phyloP scores from a whole-genome alignment of 345 rosid genomes.

The Sisymbrium irio region DNA sequence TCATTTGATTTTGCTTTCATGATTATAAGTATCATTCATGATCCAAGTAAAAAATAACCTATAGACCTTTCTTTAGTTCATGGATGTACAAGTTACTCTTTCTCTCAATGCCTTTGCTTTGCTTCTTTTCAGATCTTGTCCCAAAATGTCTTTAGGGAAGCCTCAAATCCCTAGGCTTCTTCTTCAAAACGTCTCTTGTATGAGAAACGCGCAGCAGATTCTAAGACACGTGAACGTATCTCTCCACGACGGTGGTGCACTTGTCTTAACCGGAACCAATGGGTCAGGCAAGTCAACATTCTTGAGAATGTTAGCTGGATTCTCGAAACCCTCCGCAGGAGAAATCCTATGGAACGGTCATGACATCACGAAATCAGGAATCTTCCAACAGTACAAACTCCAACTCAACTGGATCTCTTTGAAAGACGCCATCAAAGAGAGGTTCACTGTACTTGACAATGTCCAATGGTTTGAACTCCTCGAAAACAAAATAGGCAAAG shows the following conservation, averaged over 20 bases:
- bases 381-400: slow-evolving; percentile 89
- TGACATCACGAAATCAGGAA: slow-evolving; percentile 63
- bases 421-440: slow-evolving; percentile 73
- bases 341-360: slow-evolving; percentile 93
- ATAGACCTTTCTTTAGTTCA: background rate
- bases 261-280: slow-evolving; percentile 71
- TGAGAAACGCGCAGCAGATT: slow-evolving; percentile 90
- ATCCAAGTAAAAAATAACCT: too few relatives aligned
- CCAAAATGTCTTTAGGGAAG: slow-evolving; percentile 1
- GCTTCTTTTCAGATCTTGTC: slow-evolving; percentile 3
- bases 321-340: slow-evolving; percentile 79
- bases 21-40: too few relatives aligned
- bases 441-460: slow-evolving; percentile 67
- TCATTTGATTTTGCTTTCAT: too few relatives aligned
- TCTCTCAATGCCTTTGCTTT: background rate
- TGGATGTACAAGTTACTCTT: background rate
- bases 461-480: slow-evolving; percentile 87
- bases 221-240: slow-evolving; percentile 72
- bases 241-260: slow-evolving; percentile 79
- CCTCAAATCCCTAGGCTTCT: slow-evolving; percentile 69
- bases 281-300: slow-evolving; percentile 76
- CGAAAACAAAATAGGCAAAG: slow-evolving; percentile 68
- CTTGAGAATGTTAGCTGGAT: slow-evolving; percentile 84
- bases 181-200: slow-evolving; percentile 86
- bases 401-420: slow-evolving; percentile 90